These are phyloP conservation scores for Sclerotinia nivalis DNA, from an alignment of 2,329 filamentous ascomycete genomes.

Conservation along the genomic window DNA sequence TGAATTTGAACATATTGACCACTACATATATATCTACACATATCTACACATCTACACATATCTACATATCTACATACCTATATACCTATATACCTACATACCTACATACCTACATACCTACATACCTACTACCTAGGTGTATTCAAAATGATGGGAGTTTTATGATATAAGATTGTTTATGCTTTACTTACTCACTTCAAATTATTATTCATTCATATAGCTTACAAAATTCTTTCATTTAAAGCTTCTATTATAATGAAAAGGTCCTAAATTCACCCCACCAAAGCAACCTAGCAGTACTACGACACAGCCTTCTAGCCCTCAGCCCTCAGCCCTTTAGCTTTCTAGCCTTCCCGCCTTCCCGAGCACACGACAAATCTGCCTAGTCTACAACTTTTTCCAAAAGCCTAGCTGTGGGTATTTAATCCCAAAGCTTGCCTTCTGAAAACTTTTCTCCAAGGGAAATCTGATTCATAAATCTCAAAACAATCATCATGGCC, in stretches of 20 bases:
- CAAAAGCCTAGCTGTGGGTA: not conserved
- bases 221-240: not conserved
- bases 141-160: too few species aligned
- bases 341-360: not conserved
- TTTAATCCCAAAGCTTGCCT: conserved; percentile 1
- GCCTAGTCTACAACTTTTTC: not conserved
- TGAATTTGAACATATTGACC: too few species aligned
- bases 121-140: too few species aligned
- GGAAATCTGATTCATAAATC: not conserved
- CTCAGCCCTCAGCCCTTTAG: not conserved
- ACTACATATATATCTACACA: too few species aligned
- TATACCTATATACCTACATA: too few species aligned
- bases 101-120: too few species aligned
- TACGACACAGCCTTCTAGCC: not conserved
- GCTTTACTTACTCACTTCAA: not conserved
- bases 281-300: not conserved
- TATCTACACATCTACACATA: too few species aligned
- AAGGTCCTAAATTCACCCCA: not conserved
- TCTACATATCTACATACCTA: too few species aligned
- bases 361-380: conserved; percentile 18
- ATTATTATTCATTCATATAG: not conserved
- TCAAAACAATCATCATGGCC: conserved; percentile 31
- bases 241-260: not conserved
- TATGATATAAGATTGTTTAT: too few species aligned
- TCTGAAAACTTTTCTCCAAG: not conserved